Evolutionary conservation across 2,329 filamentous ascomycete genomes (phyloP).

Genomic region (Chaetomiaceae sp.): DNA sequence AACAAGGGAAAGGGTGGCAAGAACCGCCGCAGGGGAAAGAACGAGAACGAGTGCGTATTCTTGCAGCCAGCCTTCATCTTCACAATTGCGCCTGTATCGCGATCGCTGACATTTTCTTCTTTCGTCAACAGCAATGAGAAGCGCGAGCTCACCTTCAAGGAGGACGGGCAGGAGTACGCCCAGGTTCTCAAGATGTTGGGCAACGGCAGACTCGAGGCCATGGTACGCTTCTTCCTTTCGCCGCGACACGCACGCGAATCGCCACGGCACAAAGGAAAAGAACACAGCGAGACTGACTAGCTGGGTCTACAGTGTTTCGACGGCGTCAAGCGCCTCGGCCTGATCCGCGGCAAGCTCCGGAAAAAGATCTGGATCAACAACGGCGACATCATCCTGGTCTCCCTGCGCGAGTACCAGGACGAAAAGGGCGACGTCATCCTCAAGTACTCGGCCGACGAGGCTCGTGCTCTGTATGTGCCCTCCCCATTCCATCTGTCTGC

Average conservation of each 20-base stretch:
- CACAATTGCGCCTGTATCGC: neutral
- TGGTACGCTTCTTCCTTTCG: conserved; percentile 16
- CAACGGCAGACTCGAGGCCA: conserved; percentile 72
- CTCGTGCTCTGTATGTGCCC: conserved; percentile 61
- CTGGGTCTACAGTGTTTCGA: conserved; percentile 74
- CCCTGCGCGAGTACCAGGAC: conserved; percentile 79
- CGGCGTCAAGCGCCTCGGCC: conserved; percentile 72
- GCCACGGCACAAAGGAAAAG: neutral
- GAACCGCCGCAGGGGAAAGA: conserved; percentile 97
- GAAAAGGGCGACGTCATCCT: conserved; percentile 90
- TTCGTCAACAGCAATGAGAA: conserved; percentile 68
- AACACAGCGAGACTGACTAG: conserved; percentile 4
- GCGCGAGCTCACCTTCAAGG: conserved; percentile 97
- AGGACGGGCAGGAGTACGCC: conserved; percentile 79
- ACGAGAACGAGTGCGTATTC: conserved; percentile 72
- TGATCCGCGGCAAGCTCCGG: conserved; percentile 81
- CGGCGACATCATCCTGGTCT: conserved; percentile 90
- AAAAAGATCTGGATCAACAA: conserved; percentile 99
- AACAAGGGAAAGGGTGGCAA: conserved; percentile 74
- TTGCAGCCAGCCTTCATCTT: neutral
- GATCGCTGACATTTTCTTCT: conserved; percentile 9
- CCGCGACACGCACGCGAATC: neutral
- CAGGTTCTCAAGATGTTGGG: conserved; percentile 84
- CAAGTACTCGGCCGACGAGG: conserved; percentile 96
- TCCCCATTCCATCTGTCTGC: neutral